These are phyloP conservation scores for Fraxinus platypoda DNA, from an alignment of 305 asterid genomes.

Conservation along the genomic window DNA sequence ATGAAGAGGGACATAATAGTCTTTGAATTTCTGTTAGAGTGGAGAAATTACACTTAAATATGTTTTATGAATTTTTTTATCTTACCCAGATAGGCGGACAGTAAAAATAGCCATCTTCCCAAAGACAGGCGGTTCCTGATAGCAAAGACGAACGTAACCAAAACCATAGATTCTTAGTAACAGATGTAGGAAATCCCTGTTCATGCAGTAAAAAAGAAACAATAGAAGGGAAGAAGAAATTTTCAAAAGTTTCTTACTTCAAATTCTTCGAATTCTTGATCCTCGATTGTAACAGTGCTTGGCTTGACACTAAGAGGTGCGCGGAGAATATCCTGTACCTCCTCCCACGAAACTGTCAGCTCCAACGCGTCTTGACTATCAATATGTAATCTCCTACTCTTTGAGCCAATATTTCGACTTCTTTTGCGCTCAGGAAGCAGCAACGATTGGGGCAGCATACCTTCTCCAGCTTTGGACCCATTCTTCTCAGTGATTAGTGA, in stretches of 20 bases:
- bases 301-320: conserved; percentile 68
- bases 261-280: conserved; percentile 82
- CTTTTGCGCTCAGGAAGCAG: conserved; percentile 65
- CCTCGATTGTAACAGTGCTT: conserved; percentile 64
- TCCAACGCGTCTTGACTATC: conserved; percentile 78
- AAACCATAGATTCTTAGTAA: conserved; percentile 20
- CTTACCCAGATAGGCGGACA: conserved; percentile 79
- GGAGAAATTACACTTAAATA: neutral
- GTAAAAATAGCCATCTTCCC: conserved; percentile 75
- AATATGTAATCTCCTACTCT: conserved; percentile 77
- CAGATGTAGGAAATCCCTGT: neutral
- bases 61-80: neutral
- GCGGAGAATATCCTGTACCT: conserved; percentile 85
- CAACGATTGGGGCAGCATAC: conserved; percentile 37
- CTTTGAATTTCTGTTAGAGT: neutral
- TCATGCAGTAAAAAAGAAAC: neutral
- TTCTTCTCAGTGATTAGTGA: conserved; percentile 44
- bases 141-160: conserved; percentile 24
- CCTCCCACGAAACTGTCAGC: conserved; percentile 91
- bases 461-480: conserved; percentile 42
- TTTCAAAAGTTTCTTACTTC: conserved; percentile 51
- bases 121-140: conserved; percentile 88
- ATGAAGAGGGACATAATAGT: neutral
- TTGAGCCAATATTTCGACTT: conserved; percentile 77
- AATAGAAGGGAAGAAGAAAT: neutral